These are phyloP conservation scores for Trichosanthes truncata DNA, from an alignment of 306 rosid genomes.

Conservation along the genomic window DNA sequence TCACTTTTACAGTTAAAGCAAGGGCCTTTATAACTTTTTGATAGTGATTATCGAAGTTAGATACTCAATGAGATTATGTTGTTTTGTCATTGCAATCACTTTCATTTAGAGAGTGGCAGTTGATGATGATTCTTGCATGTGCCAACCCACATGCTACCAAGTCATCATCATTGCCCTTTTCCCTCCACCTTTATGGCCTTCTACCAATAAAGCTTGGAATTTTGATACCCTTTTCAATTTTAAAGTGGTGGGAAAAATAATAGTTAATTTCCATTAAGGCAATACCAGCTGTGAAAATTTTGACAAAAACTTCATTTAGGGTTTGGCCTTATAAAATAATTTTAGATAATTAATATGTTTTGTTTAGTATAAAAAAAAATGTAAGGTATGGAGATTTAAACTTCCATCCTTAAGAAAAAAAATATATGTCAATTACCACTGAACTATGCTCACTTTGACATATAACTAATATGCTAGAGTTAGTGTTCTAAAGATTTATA, in stretches of 20 bases:
- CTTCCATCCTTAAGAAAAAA: not conserved
- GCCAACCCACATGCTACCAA: conserved; percentile 32
- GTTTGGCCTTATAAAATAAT: not conserved
- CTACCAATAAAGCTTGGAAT: not conserved
- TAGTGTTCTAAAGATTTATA: not conserved
- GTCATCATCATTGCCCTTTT: conserved; percentile 14
- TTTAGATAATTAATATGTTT: not conserved
- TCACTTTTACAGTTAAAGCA: not conserved
- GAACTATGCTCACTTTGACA: no score
- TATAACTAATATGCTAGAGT: not conserved
- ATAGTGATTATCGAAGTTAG: conserved; percentile 4
- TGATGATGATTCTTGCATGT: conserved; percentile 46
- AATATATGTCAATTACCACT: no score
- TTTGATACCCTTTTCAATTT: not conserved
- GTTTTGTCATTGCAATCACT: not conserved
- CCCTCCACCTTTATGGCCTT: not conserved
- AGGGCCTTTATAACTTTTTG: not conserved
- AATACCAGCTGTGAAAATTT: not conserved
- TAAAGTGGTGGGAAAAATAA: not conserved
- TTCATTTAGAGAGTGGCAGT: conserved; percentile 34
- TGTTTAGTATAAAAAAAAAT: no score
- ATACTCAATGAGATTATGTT: not conserved
- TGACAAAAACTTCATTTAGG: not conserved
- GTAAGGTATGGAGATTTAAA: not conserved
- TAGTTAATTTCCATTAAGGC: not conserved